phyloP scores from a whole-genome alignment of 2,329 filamentous ascomycete genomes.

The Paracorniculantispora psalliotae region DNA sequence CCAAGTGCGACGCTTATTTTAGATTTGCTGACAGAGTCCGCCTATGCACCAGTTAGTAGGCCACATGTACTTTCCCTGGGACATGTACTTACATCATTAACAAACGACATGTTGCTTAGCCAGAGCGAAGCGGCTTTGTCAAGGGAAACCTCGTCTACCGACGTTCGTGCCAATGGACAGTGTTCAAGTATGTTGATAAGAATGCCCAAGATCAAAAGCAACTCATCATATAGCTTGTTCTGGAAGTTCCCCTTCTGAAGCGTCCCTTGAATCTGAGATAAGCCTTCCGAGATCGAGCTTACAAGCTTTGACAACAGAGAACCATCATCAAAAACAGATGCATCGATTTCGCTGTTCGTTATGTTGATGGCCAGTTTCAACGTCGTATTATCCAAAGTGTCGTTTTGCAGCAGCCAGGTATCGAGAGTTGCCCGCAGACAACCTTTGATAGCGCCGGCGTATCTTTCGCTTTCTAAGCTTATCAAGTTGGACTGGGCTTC shows the following conservation, averaged over 20 bases:
- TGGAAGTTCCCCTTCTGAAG: conserved; percentile 46
- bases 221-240: conserved; percentile 55
- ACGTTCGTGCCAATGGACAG: conserved; percentile 55
- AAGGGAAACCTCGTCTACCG: conserved; percentile 38
- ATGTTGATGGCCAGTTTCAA: conserved; percentile 71
- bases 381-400: conserved; percentile 24
- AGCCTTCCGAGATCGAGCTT: conserved; percentile 46
- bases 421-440: conserved; percentile 27
- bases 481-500: conserved; percentile 30
- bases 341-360: conserved; percentile 76
- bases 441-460: conserved; percentile 24
- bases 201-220: conserved; percentile 74
- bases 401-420: conserved; percentile 26
- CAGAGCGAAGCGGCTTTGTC: conserved; percentile 61
- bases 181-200: conserved; percentile 87
- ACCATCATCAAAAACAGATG: conserved; percentile 61
- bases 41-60: conserved; percentile 37
- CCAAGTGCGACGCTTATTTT: conserved; percentile 79
- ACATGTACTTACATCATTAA: conserved; percentile 57
- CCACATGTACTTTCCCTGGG: not conserved
- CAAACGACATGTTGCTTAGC: conserved; percentile 59
- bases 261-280: conserved; percentile 42
- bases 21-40: conserved; percentile 67
- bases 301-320: conserved; percentile 47
- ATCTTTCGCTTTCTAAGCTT: conserved; percentile 16